phyloP scores from a whole-genome alignment of 345 rosid species.

The Corchorus olitorius region DNA sequence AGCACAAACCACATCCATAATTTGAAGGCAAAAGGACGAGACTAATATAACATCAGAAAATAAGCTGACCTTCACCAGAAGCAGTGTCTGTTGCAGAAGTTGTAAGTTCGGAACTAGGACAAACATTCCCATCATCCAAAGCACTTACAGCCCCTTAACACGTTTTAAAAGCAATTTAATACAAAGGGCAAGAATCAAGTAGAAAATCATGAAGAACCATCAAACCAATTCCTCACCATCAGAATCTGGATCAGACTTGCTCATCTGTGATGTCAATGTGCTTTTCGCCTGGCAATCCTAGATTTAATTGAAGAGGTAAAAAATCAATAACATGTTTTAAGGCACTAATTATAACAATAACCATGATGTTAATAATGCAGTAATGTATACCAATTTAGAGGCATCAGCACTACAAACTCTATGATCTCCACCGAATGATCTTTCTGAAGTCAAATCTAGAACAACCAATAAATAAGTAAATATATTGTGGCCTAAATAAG shows the following conservation, averaged over 20 bases:
- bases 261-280: constrained; percentile 39
- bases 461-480: constrained; percentile 15
- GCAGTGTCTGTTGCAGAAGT: constrained; percentile 39
- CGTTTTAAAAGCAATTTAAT: constrained; percentile 25
- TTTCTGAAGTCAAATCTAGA: constrained; percentile 47
- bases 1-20: not conserved
- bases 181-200: constrained; percentile 24
- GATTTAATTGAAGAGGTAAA: constrained; percentile 8
- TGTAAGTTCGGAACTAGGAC: constrained; percentile 47
- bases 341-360: not conserved
- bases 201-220: constrained; percentile 22
- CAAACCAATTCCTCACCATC: constrained; percentile 61
- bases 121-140: constrained; percentile 50
- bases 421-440: constrained; percentile 39
- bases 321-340: not conserved
- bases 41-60: not conserved
- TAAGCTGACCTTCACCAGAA: constrained; percentile 52
- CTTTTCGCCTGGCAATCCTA: constrained; percentile 52
- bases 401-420: constrained; percentile 33
- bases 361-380: not conserved
- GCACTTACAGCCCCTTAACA: constrained; percentile 66
- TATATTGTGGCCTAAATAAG: constrained; percentile 1
- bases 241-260: constrained; percentile 65
- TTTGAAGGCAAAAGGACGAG: not conserved
- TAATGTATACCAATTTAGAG: constrained; percentile 47